phyloP scores from a whole-genome alignment of 2,329 filamentous ascomycete genomes.

The Aspergillus novofumigatus region DNA sequence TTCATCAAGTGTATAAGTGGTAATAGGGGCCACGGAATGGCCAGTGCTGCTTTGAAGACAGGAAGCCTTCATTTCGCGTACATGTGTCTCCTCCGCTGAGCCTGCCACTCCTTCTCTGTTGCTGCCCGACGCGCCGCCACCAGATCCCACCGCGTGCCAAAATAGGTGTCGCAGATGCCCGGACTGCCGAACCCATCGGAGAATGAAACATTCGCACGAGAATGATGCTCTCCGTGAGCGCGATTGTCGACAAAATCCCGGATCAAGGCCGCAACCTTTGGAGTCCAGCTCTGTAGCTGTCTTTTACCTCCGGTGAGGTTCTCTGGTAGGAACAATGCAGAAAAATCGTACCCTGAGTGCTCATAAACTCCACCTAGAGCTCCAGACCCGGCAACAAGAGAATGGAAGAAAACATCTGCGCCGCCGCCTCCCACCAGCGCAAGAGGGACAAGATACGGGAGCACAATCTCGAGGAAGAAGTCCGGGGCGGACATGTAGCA shows the following conservation, averaged over 20 bases:
- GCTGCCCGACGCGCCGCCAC: neutral
- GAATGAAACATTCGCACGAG: neutral
- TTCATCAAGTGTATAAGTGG: neutral
- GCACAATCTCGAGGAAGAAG: neutral
- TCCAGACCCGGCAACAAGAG: neutral
- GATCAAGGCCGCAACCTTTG: neutral
- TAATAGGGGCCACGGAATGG: too few species aligned
- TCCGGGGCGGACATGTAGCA: neutral
- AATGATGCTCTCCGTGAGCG: neutral
- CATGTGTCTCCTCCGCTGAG: neutral
- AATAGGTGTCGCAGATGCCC: neutral
- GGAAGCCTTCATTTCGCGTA: neutral
- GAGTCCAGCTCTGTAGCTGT: neutral
- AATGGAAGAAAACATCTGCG: neutral
- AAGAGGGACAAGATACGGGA: neutral
- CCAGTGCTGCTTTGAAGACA: neutral
- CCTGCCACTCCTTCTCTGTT: constrained; percentile 1
- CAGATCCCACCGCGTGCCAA: constrained; percentile 3
- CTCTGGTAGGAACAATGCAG: neutral
- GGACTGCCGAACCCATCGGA: constrained; percentile 1
- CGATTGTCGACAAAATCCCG: neutral
- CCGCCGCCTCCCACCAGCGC: neutral
- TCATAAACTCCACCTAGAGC: neutral
- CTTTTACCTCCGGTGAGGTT: neutral
- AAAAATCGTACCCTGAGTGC: neutral